phyloP scores from a whole-genome alignment of 768 basidiomycete species.

The Suillus bovinus region DNA sequence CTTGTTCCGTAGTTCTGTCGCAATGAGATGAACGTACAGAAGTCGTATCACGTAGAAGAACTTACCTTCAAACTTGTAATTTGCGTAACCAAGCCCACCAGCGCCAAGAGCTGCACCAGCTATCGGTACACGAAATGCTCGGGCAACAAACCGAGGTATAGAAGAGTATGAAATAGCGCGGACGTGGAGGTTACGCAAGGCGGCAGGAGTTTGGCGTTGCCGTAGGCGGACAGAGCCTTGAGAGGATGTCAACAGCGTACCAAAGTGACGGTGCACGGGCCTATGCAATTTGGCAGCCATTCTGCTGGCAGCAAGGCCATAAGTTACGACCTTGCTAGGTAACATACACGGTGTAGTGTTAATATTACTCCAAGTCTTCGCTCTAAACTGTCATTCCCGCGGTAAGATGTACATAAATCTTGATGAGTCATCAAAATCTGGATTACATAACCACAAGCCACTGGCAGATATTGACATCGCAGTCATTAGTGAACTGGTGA shows the following conservation, averaged over 20 bases:
- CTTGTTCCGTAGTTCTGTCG: constrained; percentile 68
- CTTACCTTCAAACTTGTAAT: constrained; percentile 95
- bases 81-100: constrained; percentile 90
- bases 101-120: constrained; percentile 90
- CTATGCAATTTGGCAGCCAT: constrained; percentile 33
- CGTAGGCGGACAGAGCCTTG: constrained; percentile 43
- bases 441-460: too few relatives aligned
- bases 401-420: too few relatives aligned
- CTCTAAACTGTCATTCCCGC: too few relatives aligned
- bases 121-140: constrained; percentile 86
- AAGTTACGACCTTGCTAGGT: constrained; percentile 50
- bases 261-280: constrained; percentile 57
- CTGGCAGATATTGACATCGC: too few relatives aligned
- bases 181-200: constrained; percentile 65
- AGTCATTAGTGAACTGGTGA: too few relatives aligned
- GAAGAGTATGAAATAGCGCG: constrained; percentile 84
- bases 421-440: too few relatives aligned
- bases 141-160: constrained; percentile 84
- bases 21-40: constrained; percentile 1
- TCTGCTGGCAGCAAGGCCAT: constrained; percentile 50
- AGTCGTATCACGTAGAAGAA: constrained; percentile 8
- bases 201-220: constrained; percentile 41
- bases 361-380: too few relatives aligned
- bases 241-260: constrained; percentile 51
- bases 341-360: too few relatives aligned